Base-by-base conservation (phyloP, 108 stramenopile species). In the Nannochloropsis salina region DNA sequence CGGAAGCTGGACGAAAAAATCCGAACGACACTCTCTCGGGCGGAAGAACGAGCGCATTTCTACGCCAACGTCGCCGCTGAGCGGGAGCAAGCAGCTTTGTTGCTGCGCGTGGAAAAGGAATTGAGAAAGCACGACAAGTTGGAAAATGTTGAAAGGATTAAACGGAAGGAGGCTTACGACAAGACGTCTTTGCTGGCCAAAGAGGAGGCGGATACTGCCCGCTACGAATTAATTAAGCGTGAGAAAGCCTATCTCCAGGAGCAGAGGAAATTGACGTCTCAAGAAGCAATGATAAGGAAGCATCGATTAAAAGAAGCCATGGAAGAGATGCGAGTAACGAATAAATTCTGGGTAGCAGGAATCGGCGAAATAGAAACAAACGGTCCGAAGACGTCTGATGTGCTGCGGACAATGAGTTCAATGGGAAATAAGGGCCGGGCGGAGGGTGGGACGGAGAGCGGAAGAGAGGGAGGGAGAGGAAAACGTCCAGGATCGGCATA, bases 201-300 rank as follows among this genome's bases (percentile, higher is more conserved):
- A n/a, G 20, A 74, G 61, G 61, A 74, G 61, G 61, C 61, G 6
- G 61, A 74, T n/a, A 74, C 61, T 1, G 61, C 61, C 20, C 3
- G 61, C 20, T 74, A 74, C 6, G 61, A 74, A n/a, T 15, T n/a
- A 74, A 74, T 74, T n/a, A 74, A 74, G 61, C 61, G 61, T n/a
- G 61, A 74, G 61, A 74, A n/a, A n/a, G 61, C 61, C 20, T 74
- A 74, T 8, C n/a, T 74, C 15, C n/a, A n/a, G 8, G 61, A 74
- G 61, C 61, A 74, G n/a, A 15, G 61, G n/a, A 74, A 74, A 74
- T 15, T n/a, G 61, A 74, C 61, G 15, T 15, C 61, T 15, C 61
- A 74, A n/a, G 61, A 74, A n/a, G 8, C 61, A 74, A 74, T 74
- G 61, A 74, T 74, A 6, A 74, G 61, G 61, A 74, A 74, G 61